Evolutionary conservation across 352 stramenopile genomes (phyloP), one percentile per base, ranked within the genome.

Genomic region (Globisporangium yorkense): DNA sequence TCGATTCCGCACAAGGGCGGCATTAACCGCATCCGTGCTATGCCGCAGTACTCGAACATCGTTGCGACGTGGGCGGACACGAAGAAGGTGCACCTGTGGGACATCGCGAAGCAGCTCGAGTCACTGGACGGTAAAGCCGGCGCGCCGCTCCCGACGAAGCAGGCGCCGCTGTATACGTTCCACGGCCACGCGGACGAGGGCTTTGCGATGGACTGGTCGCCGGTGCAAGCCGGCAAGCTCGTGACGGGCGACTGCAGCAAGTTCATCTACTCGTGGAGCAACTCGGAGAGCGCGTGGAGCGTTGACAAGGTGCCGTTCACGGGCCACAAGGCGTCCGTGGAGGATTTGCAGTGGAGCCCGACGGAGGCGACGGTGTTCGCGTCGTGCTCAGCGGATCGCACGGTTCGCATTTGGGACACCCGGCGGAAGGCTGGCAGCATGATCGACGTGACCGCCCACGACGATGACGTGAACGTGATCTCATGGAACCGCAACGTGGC

Each of bases 401-500:
- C 88, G 12, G 80, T 99, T 40, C 85, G 90, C 54, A 98, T 99
- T 66, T 99, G 97, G 90, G 97, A 99, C 72, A 97, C 91, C 39
- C 77, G 97, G 54, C 94, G 94, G 69, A 94, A 96, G 66, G 79
- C 75, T 29, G 82, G 87, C 59, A 88, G 91, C 59, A 98, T 99
- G 94, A 70, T 99, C 50, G 88, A 92, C 56, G 80, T 98, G 52
- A 72, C 92, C 45, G 93, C 95, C 29, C 94, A 98, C 66, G 87
- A 96, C 48, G 76, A 96, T 44, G 97, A 99, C 72, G 96, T 99
- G 33, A 99, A 99, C 77, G 97, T 99, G 31, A 96, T 99, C 63
- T 89, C 83, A 63, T 99, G 97, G 97, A 99, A 99, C 86, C 76
- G 83, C 41, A 96, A 97, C 70, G 96, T 99, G 6, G 82, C 84